These are phyloP conservation scores for Coffea canephora DNA, from an alignment of 257 asterid genomes.

Conservation along the genomic window DNA sequence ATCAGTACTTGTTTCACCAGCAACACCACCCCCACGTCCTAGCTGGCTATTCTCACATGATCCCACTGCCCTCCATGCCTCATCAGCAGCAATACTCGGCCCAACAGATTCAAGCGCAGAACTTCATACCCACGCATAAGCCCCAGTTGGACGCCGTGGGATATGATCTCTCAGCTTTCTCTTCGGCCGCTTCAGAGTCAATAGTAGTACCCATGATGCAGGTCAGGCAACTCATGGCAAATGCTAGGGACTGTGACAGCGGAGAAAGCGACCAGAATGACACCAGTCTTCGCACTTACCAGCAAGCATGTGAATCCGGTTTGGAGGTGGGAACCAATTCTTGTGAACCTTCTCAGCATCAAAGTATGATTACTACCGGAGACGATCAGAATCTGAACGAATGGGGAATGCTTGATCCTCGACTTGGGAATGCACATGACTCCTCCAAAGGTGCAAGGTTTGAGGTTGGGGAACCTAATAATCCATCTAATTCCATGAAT, in stretches of 20 bases:
- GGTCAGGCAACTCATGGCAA: conserved; percentile 56
- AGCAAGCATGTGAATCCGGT: conserved; percentile 34
- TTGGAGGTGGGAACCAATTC: conserved; percentile 30
- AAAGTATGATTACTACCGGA: conserved; percentile 4
- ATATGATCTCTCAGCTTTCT: conserved; percentile 28
- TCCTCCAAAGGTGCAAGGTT: conserved; percentile 32
- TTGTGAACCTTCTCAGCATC: conserved; percentile 13
- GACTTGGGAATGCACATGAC: conserved; percentile 20
- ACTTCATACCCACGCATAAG: conserved; percentile 38
- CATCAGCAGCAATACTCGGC: conserved; percentile 19
- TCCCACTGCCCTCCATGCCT: conserved; percentile 19
- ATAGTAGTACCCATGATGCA: conserved; percentile 21
- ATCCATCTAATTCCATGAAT: conserved; percentile 30
- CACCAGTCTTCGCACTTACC: background rate
- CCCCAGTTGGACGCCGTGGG: conserved; percentile 23
- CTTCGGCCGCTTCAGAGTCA: conserved; percentile 15
- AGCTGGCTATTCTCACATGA: conserved; percentile 32
- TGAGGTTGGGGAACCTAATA: conserved; percentile 21
- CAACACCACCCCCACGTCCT: conserved; percentile 12
- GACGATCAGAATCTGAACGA: conserved; percentile 35
- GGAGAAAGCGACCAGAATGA: conserved; percentile 37
- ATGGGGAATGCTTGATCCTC: conserved; percentile 43
- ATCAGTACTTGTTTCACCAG: conserved; percentile 15
- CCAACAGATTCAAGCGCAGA: conserved; percentile 48
- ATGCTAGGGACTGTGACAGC: conserved; percentile 40